Conservation (phyloP, 768 basidiomycete species). For the Bullera alba region DNA sequence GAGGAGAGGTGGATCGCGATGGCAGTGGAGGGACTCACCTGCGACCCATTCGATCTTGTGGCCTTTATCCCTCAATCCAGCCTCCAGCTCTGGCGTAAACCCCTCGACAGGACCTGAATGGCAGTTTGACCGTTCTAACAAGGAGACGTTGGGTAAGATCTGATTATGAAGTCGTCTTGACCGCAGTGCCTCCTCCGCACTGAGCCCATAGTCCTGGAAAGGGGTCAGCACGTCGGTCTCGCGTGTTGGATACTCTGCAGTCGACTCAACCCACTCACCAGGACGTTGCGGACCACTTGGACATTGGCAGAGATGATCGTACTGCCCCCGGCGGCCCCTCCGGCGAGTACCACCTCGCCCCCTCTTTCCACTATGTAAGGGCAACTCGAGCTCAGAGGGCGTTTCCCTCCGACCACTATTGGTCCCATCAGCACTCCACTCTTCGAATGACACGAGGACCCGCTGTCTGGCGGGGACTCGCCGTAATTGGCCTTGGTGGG, state of each 20-base stretch:
- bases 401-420: constrained; percentile 25
- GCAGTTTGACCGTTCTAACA: constrained; percentile 13
- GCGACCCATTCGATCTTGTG: constrained; percentile 27
- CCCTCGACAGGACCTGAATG: constrained; percentile 19
- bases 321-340: constrained; percentile 36
- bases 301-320: constrained; percentile 36
- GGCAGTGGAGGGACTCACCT: constrained; percentile 15
- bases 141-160: constrained; percentile 24
- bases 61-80: constrained; percentile 20
- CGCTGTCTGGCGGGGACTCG: constrained; percentile 1
- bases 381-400: constrained; percentile 34
- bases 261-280: constrained; percentile 17
- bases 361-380: constrained; percentile 34
- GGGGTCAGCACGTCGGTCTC: neutral
- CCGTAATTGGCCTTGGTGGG: constrained; percentile 27
- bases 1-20: too few relatives aligned
- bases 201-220: constrained; percentile 24
- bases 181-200: constrained; percentile 24
- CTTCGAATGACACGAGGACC: neutral
- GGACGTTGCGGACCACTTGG: constrained; percentile 30
- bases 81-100: constrained; percentile 17
- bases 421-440: neutral
- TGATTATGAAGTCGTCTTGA: constrained; percentile 34
- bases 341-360: constrained; percentile 20
- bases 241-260: neutral